Evolutionary conservation across 2,329 filamentous ascomycete species (phyloP).

Genomic region (Calonectria pteridis): DNA sequence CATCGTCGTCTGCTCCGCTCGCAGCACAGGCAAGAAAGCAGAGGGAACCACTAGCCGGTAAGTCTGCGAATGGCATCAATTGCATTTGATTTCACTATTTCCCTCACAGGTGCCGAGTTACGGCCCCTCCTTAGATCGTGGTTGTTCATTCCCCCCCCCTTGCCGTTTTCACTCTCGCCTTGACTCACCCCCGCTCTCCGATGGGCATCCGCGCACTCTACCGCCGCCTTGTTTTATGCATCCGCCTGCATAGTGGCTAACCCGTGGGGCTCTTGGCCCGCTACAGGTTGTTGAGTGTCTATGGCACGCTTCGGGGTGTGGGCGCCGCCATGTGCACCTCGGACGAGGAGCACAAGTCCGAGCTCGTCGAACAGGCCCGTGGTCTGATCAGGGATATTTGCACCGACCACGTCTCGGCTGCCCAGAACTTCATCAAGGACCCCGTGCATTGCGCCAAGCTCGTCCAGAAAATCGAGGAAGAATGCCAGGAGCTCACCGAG

Average conservation of each 20-base stretch:
- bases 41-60: constrained; percentile 96
- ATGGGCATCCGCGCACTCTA: not conserved
- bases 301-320: constrained; percentile 67
- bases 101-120: not conserved
- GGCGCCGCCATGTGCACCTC: constrained; percentile 66
- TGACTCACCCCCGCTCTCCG: constrained; percentile 2
- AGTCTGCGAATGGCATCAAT: constrained; percentile 50
- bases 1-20: constrained; percentile 94
- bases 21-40: constrained; percentile 93
- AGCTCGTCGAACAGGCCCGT: constrained; percentile 74
- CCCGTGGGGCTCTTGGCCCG: not conserved
- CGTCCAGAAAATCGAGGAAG: constrained; percentile 75
- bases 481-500: constrained; percentile 85
- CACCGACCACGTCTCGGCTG: constrained; percentile 83
- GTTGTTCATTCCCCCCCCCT: not conserved
- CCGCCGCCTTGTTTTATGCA: constrained; percentile 6
- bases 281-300: constrained; percentile 69
- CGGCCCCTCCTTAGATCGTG: not conserved
- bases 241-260: constrained; percentile 5
- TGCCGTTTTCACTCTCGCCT: not conserved
- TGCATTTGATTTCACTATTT: constrained; percentile 19
- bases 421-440: constrained; percentile 71
- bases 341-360: constrained; percentile 58
- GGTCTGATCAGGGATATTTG: constrained; percentile 84
- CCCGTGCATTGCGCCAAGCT: constrained; percentile 69